Conservation (phyloP, 768 basidiomycete species). For the Gyrodon lividus region DNA sequence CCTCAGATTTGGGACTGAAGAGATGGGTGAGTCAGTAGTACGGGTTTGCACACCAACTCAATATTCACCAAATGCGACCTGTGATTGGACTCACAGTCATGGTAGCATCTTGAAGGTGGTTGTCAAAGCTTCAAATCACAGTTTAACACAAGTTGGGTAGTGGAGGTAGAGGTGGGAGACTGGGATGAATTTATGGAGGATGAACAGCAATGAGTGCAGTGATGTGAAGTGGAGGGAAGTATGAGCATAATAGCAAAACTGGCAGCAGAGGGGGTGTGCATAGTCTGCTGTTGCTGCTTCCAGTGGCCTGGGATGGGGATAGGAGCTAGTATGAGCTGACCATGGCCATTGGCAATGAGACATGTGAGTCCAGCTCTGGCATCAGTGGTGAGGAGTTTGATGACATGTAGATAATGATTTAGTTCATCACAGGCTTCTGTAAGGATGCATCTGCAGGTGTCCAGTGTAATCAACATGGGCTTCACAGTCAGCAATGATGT, state of each 20-base stretch:
- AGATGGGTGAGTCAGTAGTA: background rate
- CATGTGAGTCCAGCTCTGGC: slow-evolving; percentile 48
- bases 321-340: slow-evolving; percentile 39
- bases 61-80: slow-evolving; percentile 3
- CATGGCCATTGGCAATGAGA: slow-evolving; percentile 44
- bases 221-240: slow-evolving; percentile 17
- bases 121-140: slow-evolving; percentile 46
- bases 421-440: slow-evolving; percentile 52
- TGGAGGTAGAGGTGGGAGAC: slow-evolving; percentile 37
- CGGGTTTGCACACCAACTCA: background rate
- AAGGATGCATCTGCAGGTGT: slow-evolving; percentile 41
- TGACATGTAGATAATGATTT: slow-evolving; percentile 42
- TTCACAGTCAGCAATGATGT: slow-evolving; percentile 46
- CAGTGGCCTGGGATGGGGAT: slow-evolving; percentile 31
- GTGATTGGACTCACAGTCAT: slow-evolving; percentile 36
- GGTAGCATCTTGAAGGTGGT: slow-evolving; percentile 51
- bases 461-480: slow-evolving; percentile 51
- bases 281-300: background rate
- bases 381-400: slow-evolving; percentile 49
- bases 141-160: slow-evolving; percentile 44
- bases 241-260: slow-evolving; percentile 30
- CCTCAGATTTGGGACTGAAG: slow-evolving; percentile 17
- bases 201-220: slow-evolving; percentile 21
- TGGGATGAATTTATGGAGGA: slow-evolving; percentile 28
- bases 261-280: slow-evolving; percentile 19